Conservation (phyloP, 2,329 filamentous ascomycete species). For the Scedosporium apiospermum region DNA sequence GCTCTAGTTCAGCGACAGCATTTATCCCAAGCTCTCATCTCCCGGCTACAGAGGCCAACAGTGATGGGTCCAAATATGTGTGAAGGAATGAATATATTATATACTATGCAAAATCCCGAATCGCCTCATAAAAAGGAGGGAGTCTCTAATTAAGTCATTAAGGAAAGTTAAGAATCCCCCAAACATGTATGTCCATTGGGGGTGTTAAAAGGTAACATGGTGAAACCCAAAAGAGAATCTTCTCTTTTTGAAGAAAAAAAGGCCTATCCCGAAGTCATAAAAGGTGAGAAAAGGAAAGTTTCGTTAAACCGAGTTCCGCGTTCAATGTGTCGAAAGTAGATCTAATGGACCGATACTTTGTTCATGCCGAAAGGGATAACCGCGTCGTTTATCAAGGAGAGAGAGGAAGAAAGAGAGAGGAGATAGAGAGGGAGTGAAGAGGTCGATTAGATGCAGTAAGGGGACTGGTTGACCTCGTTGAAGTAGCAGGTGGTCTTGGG, state of each 20-base stretch:
- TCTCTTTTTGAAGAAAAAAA: neutral
- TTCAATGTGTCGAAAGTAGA: no score
- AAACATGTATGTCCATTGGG: no score
- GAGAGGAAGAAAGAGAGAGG: neutral
- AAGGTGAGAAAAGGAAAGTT: no score
- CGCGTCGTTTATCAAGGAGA: neutral
- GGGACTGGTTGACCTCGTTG: constrained; percentile 22
- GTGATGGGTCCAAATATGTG: no score
- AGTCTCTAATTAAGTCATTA: neutral
- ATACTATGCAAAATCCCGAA: neutral
- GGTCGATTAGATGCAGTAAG: constrained; percentile 23
- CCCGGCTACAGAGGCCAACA: no score
- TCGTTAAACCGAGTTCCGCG: no score
- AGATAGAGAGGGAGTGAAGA: neutral
- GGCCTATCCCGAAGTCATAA: neutral
- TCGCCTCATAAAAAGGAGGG: neutral
- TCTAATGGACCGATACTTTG: neutral
- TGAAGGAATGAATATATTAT: no score
- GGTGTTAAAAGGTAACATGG: neutral
- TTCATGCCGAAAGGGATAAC: neutral
- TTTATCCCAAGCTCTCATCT: no score
- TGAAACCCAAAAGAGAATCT: neutral
- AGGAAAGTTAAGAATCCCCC: neutral
- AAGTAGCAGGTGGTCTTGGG: constrained; percentile 27
- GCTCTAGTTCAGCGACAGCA: no score